Conservation (phyloP, 306 rosid genomes). For the Inga leiocalycina region DNA sequence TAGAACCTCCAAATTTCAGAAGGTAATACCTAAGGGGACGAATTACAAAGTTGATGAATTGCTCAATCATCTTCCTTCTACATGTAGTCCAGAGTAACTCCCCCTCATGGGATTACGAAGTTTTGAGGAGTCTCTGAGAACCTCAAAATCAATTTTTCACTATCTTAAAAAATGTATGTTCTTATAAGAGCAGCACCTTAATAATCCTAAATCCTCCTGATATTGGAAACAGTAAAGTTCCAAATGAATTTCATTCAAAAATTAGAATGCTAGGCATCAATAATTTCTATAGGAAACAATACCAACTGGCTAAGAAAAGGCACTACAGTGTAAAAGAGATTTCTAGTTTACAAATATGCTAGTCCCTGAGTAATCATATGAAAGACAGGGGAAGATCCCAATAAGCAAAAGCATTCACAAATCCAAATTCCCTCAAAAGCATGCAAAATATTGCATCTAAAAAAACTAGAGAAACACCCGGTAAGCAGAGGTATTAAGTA, state of each 20-base stretch:
- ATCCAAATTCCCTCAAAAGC: slow-evolving; percentile 35
- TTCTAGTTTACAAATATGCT: slow-evolving; percentile 27
- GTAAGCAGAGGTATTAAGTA: background rate
- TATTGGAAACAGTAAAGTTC: background rate
- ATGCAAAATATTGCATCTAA: slow-evolving; percentile 17
- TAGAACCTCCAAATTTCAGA: slow-evolving; percentile 8
- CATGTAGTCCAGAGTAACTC: slow-evolving; percentile 48
- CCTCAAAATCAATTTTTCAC: slow-evolving; percentile 34
- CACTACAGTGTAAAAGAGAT: slow-evolving; percentile 1
- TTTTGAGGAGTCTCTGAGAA: slow-evolving; percentile 43
- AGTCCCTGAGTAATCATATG: slow-evolving; percentile 33
- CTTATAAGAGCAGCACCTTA: slow-evolving; percentile 6
- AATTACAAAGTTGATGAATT: slow-evolving; percentile 88
- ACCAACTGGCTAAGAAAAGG: slow-evolving; percentile 10
- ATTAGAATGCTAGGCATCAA: slow-evolving; percentile 15
- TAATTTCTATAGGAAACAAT: slow-evolving; percentile 29
- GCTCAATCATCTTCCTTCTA: slow-evolving; percentile 80
- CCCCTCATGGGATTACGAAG: slow-evolving; percentile 47
- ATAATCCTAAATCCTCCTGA: slow-evolving; percentile 24
- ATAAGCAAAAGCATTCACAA: slow-evolving; percentile 32
- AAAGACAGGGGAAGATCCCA: slow-evolving; percentile 32
- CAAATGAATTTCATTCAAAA: slow-evolving; percentile 5
- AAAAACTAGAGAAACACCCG: slow-evolving; percentile 26
- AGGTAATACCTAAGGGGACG: slow-evolving; percentile 90
- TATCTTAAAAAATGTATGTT: slow-evolving; percentile 29